Percentiles rank a stretch among this genome's conserved stretches.
Conservation (phyloP, 805 yeast genomes). For the Myxozyma mucilagina region DNA sequence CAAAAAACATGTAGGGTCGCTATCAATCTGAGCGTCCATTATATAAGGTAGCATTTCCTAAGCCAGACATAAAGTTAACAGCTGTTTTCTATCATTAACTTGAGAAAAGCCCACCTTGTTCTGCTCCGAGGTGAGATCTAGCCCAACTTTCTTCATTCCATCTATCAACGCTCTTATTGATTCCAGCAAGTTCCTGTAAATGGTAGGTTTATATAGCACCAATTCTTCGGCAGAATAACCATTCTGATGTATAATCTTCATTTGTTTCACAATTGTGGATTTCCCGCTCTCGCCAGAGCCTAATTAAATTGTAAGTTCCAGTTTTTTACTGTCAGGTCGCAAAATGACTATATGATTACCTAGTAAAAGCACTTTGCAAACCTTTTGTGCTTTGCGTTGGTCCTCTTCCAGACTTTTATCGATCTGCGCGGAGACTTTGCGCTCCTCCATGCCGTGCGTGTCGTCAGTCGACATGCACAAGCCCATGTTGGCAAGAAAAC, state of each 20-base stretch:
- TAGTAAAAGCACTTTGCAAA: constrained; percentile 67
- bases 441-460: constrained; percentile 16
- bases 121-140: constrained; percentile 1
- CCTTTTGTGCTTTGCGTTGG: constrained; percentile 41
- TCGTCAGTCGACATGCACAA: constrained; percentile 20
- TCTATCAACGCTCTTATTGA: constrained; percentile 69
- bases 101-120: constrained; percentile 2
- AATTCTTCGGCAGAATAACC: constrained; percentile 73
- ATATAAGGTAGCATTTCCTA: constrained; percentile 13
- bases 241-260: constrained; percentile 72
- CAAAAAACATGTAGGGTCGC: constrained; percentile 56
- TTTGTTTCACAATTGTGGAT: constrained; percentile 77
- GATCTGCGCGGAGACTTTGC: constrained; percentile 24
- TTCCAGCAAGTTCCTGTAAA: constrained; percentile 73
- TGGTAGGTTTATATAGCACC: constrained; percentile 72
- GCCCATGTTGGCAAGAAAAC: constrained; percentile 15
- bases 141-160: constrained; percentile 39
- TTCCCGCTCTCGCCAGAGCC: constrained; percentile 88
- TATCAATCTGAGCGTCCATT: constrained; percentile 25
- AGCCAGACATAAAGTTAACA: constrained; percentile 3
- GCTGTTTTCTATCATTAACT: background rate
- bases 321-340: background rate
- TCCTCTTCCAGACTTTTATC: constrained; percentile 29
- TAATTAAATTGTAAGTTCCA: background rate
- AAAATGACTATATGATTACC: constrained; percentile 25